Evolutionary conservation across 495 filamentous ascomycete species (phyloP), one percentile per base, ranked within the genome.

Genomic region (Aspergillus biplanus): DNA sequence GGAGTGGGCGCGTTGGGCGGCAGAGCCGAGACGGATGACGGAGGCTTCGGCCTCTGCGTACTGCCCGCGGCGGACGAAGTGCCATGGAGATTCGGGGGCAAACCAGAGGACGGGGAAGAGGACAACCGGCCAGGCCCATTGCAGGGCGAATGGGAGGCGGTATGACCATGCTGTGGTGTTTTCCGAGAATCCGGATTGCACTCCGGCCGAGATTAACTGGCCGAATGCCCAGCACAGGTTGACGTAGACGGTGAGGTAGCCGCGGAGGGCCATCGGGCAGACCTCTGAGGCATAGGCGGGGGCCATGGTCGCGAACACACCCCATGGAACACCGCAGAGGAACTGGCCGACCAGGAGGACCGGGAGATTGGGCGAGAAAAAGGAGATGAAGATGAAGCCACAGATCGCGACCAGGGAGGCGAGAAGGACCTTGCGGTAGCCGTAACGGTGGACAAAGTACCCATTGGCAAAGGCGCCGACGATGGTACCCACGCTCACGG

Each of bases 81-180:
- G 80, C 73, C 78, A 85, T 2, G 81, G 81, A 9, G 73, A 74
- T 48, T 81, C 82, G 0, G 82, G 83, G 7, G 75, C 78, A 46
- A 83, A 79, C 7, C 49, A 59, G 46, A 75, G 61, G 0, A 68
- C 69, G 31, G 81, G 60, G 11, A 80, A 70, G 6, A 86, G 67
- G 0, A 79, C 71, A 37, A 80, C 70, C 1, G 82, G 81, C 84
- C 83, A 56, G n/a, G 13, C 34, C 53, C 53, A 56, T 39, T 56
- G 53, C 0, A 56, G 7, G 33, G 53, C 53, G 13, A 37, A 56
- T 7, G 53, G 53, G 27, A 56, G 37, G 3, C 53, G 31, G 33
- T 39, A 56, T 4, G 33, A 34, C 53, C 53, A 56, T 37, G 37
- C 32, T 33, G 21, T 39, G 12, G 33, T 18, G 4, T 18, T 16